Conservation (phyloP, 805 yeast genomes). For the Helenozyma baotianmanensis region DNA sequence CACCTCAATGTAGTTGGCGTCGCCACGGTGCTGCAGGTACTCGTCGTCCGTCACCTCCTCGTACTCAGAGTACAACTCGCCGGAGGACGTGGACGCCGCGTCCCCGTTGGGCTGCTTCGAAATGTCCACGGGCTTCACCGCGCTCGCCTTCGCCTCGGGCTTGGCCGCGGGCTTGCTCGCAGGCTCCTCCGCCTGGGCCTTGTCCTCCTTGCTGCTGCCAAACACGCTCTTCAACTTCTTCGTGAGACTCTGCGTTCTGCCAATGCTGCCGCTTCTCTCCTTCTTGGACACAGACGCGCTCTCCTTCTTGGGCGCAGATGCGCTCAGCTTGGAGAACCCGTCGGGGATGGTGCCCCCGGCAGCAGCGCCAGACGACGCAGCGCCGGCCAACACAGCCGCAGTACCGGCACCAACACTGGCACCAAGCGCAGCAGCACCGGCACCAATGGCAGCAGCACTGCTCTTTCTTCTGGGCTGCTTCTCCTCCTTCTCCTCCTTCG, state of each 20-base stretch:
- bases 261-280: neutral
- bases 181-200: slow-evolving; percentile 4
- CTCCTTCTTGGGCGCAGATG: neutral
- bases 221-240: slow-evolving; percentile 16
- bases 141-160: slow-evolving; percentile 2
- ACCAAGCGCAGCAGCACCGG: slow-evolving; percentile 12
- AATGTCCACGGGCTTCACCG: slow-evolving; percentile 6
- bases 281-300: no score
- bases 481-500: slow-evolving; percentile 5
- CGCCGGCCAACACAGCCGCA: slow-evolving; percentile 19
- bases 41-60: slow-evolving; percentile 49
- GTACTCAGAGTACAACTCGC: slow-evolving; percentile 24
- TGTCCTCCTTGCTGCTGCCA: slow-evolving; percentile 7
- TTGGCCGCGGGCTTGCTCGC: neutral
- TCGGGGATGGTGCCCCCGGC: slow-evolving; percentile 8
- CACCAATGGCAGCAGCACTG: slow-evolving; percentile 12
- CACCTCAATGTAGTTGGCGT: slow-evolving; percentile 47
- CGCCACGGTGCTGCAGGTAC: slow-evolving; percentile 38
- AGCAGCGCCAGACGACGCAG: slow-evolving; percentile 2
- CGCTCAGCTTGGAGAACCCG: neutral
- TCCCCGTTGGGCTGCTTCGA: slow-evolving; percentile 6
- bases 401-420: slow-evolving; percentile 17
- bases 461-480: neutral
- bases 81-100: slow-evolving; percentile 9
- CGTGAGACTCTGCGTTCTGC: slow-evolving; percentile 15